Evolutionary conservation across 805 yeast genomes (phyloP), one percentile per base, ranked within the genome.

Genomic region (Ogataea paradorogensis): DNA sequence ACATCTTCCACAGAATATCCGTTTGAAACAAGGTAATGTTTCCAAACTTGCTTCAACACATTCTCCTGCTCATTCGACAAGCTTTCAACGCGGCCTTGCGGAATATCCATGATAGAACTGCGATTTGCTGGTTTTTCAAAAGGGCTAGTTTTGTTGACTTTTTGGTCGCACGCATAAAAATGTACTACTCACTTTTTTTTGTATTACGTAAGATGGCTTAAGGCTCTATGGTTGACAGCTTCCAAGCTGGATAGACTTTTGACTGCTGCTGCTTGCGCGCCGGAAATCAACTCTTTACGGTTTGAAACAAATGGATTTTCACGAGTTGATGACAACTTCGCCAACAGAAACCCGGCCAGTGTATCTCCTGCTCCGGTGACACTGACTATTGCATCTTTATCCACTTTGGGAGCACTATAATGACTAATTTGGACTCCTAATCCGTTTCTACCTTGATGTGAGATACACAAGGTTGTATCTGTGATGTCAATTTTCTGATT

Each of bases 291-390:
- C n/a, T 51, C 54, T n/a, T 51, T 54, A 11, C 34, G 33, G 29
- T 20, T 20, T 3, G 27, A 15, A 11, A 30, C n/a, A 29, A 39
- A 33, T 1, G 38, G 42, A 8, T n/a, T 14, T 13, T 20, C 22
- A 7, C 27, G 29, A 3, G 33, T 15, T 7, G 21, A 15, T 2
- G 66, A 59, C 35, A 73, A 45, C 41, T 68, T 68, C 2, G 80
- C 64, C 9, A 77, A 57, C 15, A 88, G 47, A 20, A 71, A 76
- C 0, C 96, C 96, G 21, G 79, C 71, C 30, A 88, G 67, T 0
- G 93, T 72, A 59, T 88, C 96, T 9, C 96, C 96, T 0, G 95
- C 95, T 2, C 96, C 96, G 8, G 91, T 86, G 23, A 84, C 95
- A 49, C 81, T 85, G 21, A 61, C 62, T 9, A 83, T 70, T 0